phyloP scores from a whole-genome alignment of 139 green algal genomes.

The Chlamydomonas eustigma region DNA sequence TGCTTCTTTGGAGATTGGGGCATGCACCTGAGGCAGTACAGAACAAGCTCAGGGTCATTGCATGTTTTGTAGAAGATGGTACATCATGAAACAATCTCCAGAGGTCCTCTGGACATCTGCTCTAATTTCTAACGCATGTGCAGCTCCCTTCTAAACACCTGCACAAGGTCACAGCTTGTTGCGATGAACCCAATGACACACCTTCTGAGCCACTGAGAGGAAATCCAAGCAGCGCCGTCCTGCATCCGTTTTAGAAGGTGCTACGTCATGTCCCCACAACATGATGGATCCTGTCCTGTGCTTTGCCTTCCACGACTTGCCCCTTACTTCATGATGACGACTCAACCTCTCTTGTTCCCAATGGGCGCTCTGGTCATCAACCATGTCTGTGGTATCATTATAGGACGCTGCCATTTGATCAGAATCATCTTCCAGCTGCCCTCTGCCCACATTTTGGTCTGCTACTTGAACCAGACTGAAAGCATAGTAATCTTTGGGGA shows the following conservation, averaged over 20 bases:
- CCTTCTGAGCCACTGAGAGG: background rate
- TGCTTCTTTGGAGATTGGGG: background rate
- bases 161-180: background rate
- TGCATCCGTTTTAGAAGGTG: background rate
- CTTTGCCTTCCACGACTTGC: background rate
- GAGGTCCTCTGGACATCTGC: background rate
- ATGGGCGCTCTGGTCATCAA: background rate
- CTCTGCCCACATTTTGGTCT: too few relatives aligned
- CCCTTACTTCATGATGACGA: background rate
- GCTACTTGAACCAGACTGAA: too few relatives aligned
- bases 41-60: background rate
- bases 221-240: background rate
- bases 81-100: background rate
- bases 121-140: background rate
- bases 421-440: background rate
- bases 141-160: background rate
- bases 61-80: background rate
- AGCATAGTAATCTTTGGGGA: too few relatives aligned
- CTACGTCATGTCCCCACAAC: background rate
- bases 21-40: background rate
- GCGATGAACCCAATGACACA: background rate
- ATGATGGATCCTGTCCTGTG: background rate
- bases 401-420: background rate
- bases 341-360: background rate
- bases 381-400: background rate